Base-by-base conservation (phyloP, 2,329 filamentous ascomycete genomes). In the Fusarium sp. region DNA sequence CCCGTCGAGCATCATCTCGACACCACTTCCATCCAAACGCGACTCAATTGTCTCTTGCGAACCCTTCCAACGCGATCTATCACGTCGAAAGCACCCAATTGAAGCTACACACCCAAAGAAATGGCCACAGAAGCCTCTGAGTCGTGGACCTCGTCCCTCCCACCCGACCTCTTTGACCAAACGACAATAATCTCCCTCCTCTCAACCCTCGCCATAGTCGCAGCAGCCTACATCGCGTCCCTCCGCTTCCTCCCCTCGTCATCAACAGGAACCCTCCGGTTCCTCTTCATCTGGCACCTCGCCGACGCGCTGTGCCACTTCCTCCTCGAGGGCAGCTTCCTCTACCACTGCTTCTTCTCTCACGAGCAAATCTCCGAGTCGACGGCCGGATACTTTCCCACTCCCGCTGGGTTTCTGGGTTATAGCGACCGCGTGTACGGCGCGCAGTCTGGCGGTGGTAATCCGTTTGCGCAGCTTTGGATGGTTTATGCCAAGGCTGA, bases 281-380 rank as follows among this genome's bases (percentile, higher is more conserved):
- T 93, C 80, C 91, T 98, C 74, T 98, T 98, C 88, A 89, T 97
- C 84, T 98, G 96, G 96, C 95, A 98, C 85, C 89, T 94, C 40
- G 97, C 97, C 84, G 95, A 98, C 82, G 94, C 94, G 35, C 89
- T 98, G 50, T 96, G 95, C 79, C 96, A 99, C 85, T 91, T 97
- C 83, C 87, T 94, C 81, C 93, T 98, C 81, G 96, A 98, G 85
- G 95, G 94, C 63, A 93, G 91, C 79, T 98, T 94, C 83, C 90
- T 98, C 27, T 98, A 95, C 87, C 94, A 97, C 85, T 97, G 94
- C 86, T 97, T 98, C 88, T 96, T 95, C 88, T 86, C 85, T 11
- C 87, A 83, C 80, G 78, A 86, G 9, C 81, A 84, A 81, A 85
- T 71, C 67, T 64, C 35, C 71, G 59, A 13, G 45, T 63, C 66